A percentile compares a stretch with the other conserved stretches of the same genome.
phyloP scores from a whole-genome alignment of 805 yeast genomes.

The Yueomyces sp. region DNA sequence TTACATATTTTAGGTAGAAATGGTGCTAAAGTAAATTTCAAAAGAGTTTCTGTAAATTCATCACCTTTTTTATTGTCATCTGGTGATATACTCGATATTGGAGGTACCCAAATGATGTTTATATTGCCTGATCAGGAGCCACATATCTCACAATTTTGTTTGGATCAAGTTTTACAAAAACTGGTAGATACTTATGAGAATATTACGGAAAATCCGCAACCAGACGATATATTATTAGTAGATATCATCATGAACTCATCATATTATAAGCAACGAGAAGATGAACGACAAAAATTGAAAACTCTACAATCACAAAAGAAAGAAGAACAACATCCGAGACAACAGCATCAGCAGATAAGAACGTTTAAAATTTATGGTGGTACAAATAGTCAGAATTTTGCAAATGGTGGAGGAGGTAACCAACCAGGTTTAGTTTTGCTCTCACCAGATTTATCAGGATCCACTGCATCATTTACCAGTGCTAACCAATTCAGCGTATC shows the following conservation, averaged over 20 bases:
- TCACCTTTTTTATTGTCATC: slow-evolving; percentile 47
- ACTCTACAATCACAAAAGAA: background rate
- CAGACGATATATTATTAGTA: slow-evolving; percentile 4
- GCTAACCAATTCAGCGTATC: background rate
- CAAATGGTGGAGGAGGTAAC: background rate
- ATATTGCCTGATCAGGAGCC: slow-evolving; percentile 84
- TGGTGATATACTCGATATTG: slow-evolving; percentile 84
- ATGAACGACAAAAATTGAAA: slow-evolving; percentile 2
- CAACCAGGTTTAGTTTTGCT: slow-evolving; percentile 1
- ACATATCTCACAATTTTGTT: slow-evolving; percentile 31
- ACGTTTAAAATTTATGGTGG: slow-evolving; percentile 23
- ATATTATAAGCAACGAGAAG: slow-evolving; percentile 2
- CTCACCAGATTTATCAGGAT: background rate
- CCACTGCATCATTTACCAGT: background rate
- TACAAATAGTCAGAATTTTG: slow-evolving; percentile 1
- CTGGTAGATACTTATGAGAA: slow-evolving; percentile 14
- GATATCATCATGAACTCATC: slow-evolving; percentile 5
- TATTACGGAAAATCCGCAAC: slow-evolving; percentile 6
- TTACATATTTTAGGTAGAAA: slow-evolving; percentile 73
- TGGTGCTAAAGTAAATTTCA: slow-evolving; percentile 80
- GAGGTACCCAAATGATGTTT: slow-evolving; percentile 98
- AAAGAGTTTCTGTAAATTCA: slow-evolving; percentile 25
- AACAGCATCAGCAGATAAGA: slow-evolving; percentile 13
- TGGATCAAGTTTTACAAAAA: slow-evolving; percentile 24
- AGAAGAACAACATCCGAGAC: slow-evolving; percentile 4